These are phyloP conservation scores for Xylaria nigripes DNA, from an alignment of 495 filamentous ascomycete species.

Conservation along the genomic window DNA sequence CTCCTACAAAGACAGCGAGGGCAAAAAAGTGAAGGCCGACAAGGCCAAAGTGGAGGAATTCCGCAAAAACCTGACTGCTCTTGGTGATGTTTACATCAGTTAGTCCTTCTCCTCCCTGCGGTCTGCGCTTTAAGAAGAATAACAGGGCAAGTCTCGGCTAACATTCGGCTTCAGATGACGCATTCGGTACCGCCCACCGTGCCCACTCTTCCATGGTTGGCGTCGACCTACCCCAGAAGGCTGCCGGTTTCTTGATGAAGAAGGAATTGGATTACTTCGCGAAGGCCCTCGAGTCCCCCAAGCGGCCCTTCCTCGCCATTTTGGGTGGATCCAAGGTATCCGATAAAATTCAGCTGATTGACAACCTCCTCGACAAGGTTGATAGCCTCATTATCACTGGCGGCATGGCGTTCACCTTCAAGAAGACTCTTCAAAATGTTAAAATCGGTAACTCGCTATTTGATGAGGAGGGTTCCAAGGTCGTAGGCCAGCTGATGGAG, in stretches of 20 bases:
- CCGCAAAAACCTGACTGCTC: constrained; percentile 85
- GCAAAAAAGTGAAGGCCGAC: constrained; percentile 97
- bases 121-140: neutral
- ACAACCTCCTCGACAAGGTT: constrained; percentile 96
- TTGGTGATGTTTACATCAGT: constrained; percentile 98
- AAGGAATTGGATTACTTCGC: constrained; percentile 99
- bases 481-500: constrained; percentile 74
- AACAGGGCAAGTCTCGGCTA: neutral
- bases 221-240: constrained; percentile 88
- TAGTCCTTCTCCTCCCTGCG: constrained; percentile 30
- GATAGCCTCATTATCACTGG: constrained; percentile 94
- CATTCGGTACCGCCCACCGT: constrained; percentile 96
- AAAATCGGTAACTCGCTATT: constrained; percentile 89
- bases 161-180: constrained; percentile 63
- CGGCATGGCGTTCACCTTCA: constrained; percentile 99
- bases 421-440: constrained; percentile 89
- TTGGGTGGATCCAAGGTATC: constrained; percentile 96
- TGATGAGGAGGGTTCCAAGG: constrained; percentile 92
- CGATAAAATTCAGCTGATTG: constrained; percentile 99
- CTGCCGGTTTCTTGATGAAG: constrained; percentile 97
- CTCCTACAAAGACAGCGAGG: constrained; percentile 79
- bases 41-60: constrained; percentile 87
- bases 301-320: constrained; percentile 97
- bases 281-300: constrained; percentile 84
- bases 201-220: constrained; percentile 99